Evolutionary conservation across 345 rosid species (phyloP).

Genomic region (Angophora floribunda): DNA sequence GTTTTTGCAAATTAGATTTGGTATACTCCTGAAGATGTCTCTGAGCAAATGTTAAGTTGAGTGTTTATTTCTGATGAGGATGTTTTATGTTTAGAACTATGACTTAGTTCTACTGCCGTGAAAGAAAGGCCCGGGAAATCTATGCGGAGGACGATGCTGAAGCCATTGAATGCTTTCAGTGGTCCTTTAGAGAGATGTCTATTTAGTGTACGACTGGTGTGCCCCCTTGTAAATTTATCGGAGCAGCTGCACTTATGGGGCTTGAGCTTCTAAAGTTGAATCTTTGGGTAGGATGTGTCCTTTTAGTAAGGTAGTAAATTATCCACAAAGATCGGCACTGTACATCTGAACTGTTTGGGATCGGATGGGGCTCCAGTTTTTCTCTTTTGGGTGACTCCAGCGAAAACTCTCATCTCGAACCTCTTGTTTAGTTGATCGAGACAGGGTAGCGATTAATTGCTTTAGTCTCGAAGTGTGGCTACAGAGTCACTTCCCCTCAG

Average conservation of each 20-base stretch:
- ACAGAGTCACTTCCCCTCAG: neutral
- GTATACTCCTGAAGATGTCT: neutral
- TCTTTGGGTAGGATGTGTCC: neutral
- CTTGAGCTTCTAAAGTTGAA: neutral
- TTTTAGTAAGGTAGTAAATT: neutral
- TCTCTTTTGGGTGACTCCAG: neutral
- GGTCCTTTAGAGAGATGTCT: neutral
- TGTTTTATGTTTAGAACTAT: neutral
- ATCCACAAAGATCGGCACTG: neutral
- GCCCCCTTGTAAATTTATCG: neutral
- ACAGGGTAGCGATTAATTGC: neutral
- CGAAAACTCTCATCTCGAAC: neutral
- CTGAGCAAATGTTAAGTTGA: neutral
- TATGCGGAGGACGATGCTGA: neutral
- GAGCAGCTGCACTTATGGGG: neutral
- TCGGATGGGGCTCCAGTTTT: neutral
- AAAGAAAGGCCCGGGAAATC: neutral
- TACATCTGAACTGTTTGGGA: neutral
- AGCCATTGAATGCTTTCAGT: neutral
- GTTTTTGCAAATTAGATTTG: neutral
- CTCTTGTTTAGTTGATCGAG: neutral
- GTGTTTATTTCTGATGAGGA: neutral
- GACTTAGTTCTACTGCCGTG: neutral
- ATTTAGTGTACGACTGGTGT: neutral
- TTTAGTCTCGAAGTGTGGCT: neutral